Conservation (phyloP, 495 filamentous ascomycete genomes). For the Sordaria brevicollis region DNA sequence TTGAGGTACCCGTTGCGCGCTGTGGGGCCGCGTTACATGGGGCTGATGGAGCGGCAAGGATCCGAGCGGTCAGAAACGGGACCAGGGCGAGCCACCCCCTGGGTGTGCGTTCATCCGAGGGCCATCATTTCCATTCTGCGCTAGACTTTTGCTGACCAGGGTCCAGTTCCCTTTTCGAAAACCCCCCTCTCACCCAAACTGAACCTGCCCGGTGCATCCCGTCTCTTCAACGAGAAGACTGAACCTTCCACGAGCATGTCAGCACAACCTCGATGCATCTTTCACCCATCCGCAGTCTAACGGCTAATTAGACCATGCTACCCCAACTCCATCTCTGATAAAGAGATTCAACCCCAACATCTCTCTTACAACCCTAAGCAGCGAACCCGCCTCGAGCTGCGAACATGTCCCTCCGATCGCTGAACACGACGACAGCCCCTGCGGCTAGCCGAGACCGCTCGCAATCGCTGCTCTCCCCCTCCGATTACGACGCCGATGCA, state of each 20-base stretch:
- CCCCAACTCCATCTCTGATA: not conserved
- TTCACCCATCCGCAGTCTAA: not conserved
- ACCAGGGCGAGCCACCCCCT: not conserved
- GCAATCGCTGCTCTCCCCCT: conserved; percentile 48
- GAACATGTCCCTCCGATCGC: conserved; percentile 14
- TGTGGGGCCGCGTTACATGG: not conserved
- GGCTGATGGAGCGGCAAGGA: not conserved
- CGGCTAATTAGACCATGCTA: not conserved
- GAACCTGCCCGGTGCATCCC: not conserved
- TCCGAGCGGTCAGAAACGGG: not conserved
- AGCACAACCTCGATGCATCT: not conserved
- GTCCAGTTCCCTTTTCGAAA: not conserved
- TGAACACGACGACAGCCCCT: conserved; percentile 12
- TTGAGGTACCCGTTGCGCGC: not conserved
- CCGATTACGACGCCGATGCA: conserved; percentile 57
- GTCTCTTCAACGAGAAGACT: not conserved
- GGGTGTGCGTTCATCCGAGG: not conserved
- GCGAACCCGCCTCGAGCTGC: not conserved
- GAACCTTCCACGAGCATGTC: not conserved
- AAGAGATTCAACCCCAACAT: not conserved
- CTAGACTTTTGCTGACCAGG: not conserved
- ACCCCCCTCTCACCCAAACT: not conserved
- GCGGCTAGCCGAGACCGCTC: conserved; percentile 10
- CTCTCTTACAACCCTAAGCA: not conserved
- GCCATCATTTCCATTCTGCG: not conserved